phyloP scores from a whole-genome alignment of 2,329 filamentous ascomycete genomes.

The Polytolypa hystricis region DNA sequence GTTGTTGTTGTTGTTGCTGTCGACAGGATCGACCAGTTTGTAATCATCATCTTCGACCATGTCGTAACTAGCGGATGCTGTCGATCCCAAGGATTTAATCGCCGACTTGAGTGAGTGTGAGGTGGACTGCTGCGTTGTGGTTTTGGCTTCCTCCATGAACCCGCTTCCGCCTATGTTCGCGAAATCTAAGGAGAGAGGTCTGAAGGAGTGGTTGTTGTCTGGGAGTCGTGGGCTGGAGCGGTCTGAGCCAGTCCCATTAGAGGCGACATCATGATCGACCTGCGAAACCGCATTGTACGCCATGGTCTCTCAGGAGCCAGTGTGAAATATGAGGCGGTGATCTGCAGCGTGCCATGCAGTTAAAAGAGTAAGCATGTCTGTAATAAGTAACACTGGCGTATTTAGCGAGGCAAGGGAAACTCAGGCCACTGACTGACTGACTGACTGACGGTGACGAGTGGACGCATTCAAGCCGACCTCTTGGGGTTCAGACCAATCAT shows the following conservation, averaged over 20 bases:
- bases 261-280: slow-evolving; percentile 28
- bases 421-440: too few relatives aligned
- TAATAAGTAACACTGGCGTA: too few relatives aligned
- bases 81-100: slow-evolving; percentile 9
- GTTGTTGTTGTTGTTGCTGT: slow-evolving; percentile 2
- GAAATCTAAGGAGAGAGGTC: slow-evolving; percentile 21
- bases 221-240: slow-evolving; percentile 22
- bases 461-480: too few relatives aligned
- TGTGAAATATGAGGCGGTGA: neutral
- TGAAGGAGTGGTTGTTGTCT: slow-evolving; percentile 16
- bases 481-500: neutral
- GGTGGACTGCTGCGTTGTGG: slow-evolving; percentile 16
- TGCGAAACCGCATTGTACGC: slow-evolving; percentile 35
- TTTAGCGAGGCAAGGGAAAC: too few relatives aligned
- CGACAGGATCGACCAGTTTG: slow-evolving; percentile 21
- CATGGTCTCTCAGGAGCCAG: slow-evolving; percentile 20
- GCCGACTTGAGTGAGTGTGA: slow-evolving; percentile 10
- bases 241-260: slow-evolving; percentile 26
- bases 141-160: slow-evolving; percentile 20
- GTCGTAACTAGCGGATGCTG: slow-evolving; percentile 27
- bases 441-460: too few relatives aligned
- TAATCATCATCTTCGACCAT: slow-evolving; percentile 38
- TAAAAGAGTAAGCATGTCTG: neutral
- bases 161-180: slow-evolving; percentile 22
- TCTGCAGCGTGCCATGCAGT: neutral